phyloP scores from a whole-genome alignment of 1,284 basidiomycete species.

The Trichosporon sp. region DNA sequence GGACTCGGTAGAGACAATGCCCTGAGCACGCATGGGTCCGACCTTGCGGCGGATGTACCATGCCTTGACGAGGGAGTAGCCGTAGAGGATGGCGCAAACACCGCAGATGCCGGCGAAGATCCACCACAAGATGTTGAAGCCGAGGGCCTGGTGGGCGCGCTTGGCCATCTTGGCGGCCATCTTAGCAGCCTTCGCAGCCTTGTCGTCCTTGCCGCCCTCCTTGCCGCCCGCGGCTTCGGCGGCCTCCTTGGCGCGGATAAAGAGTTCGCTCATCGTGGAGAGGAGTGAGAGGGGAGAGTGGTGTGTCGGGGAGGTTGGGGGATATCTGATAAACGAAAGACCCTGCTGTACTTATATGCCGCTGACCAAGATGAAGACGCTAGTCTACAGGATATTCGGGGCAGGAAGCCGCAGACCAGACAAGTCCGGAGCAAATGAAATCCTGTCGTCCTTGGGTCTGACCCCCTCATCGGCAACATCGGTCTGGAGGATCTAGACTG shows the following conservation, averaged over 20 bases:
- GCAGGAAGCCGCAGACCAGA: neutral
- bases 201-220: neutral
- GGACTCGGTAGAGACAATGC: neutral
- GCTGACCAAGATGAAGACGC: neutral
- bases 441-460: neutral
- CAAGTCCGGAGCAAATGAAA: neutral
- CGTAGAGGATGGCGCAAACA: neutral
- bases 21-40: neutral
- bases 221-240: neutral
- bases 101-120: slow-evolving; percentile 8
- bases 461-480: neutral
- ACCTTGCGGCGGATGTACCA: slow-evolving; percentile 5
- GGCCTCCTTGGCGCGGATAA: neutral
- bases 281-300: neutral
- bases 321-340: neutral
- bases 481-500: neutral
- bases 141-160: neutral
- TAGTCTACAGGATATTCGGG: neutral
- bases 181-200: neutral
- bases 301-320: neutral
- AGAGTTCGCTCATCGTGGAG: neutral
- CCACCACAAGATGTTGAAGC: slow-evolving; percentile 12
- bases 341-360: neutral
- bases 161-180: neutral
- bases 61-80: neutral